Conservation (phyloP, 495 filamentous ascomycete genomes). For the Paragyromitra xinjiangensis region DNA sequence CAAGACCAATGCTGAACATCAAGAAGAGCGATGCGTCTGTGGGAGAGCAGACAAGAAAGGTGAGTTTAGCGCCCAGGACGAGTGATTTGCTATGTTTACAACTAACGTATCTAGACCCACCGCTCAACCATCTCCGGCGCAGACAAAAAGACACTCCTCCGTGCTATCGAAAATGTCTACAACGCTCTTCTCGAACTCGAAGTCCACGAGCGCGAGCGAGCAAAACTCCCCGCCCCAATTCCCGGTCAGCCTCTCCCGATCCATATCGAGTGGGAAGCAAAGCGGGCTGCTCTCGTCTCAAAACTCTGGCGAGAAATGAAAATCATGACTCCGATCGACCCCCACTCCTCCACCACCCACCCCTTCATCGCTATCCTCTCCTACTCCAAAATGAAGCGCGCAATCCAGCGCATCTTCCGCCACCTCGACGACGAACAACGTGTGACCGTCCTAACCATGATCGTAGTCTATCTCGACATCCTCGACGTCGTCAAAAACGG, state of each 20-base stretch:
- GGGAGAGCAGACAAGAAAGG: slow-evolving; percentile 60
- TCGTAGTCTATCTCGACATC: slow-evolving; percentile 89
- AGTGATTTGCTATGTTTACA: slow-evolving; percentile 27
- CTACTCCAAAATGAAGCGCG: slow-evolving; percentile 94
- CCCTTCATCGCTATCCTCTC: slow-evolving; percentile 97
- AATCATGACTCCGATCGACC: slow-evolving; percentile 87
- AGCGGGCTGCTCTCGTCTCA: slow-evolving; percentile 75
- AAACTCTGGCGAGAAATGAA: slow-evolving; percentile 84
- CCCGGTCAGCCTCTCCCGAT: slow-evolving; percentile 61
- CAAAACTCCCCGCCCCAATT: slow-evolving; percentile 69
- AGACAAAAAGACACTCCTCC: slow-evolving; percentile 82
- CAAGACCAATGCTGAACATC: slow-evolving; percentile 91
- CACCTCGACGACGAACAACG: slow-evolving; percentile 92
- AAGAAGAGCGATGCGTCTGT: slow-evolving; percentile 82
- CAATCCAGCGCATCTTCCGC: slow-evolving; percentile 91
- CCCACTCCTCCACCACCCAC: slow-evolving; percentile 70
- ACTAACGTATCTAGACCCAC: slow-evolving; percentile 39
- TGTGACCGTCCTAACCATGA: slow-evolving; percentile 92
- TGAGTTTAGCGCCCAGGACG: slow-evolving; percentile 3
- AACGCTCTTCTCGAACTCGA: slow-evolving; percentile 88
- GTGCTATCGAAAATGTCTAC: slow-evolving; percentile 87
- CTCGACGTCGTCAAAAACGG: slow-evolving; percentile 84
- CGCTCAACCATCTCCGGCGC: slow-evolving; percentile 53
- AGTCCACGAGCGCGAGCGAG: slow-evolving; percentile 77
- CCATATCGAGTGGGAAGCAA: slow-evolving; percentile 76